Conservation (phyloP, 2,329 filamentous ascomycete species). For the Leptographium flavum region DNA sequence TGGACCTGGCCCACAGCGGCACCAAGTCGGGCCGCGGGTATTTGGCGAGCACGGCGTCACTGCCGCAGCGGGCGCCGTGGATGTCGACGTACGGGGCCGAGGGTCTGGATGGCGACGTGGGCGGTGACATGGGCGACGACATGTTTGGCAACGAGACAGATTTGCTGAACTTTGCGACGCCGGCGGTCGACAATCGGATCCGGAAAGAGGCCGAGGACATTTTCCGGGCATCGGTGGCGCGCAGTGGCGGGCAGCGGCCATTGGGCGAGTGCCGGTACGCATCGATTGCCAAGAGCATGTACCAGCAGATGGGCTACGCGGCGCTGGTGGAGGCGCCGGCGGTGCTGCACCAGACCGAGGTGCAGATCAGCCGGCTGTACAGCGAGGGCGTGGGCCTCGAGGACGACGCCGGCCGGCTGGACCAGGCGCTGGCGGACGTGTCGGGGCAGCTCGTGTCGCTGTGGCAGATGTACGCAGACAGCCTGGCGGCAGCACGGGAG, state of each 20-base stretch:
- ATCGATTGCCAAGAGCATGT: constrained; percentile 57
- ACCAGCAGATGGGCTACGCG: constrained; percentile 42
- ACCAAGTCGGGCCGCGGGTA: not conserved
- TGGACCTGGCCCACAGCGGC: constrained; percentile 7
- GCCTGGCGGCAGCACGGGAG: constrained; percentile 20
- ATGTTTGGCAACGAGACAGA: constrained; percentile 28
- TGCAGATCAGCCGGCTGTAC: constrained; percentile 51
- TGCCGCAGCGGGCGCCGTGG: constrained; percentile 5
- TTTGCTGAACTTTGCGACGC: constrained; percentile 39
- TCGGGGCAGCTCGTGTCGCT: constrained; percentile 36
- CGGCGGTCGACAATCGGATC: constrained; percentile 35
- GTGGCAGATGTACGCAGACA: constrained; percentile 40
- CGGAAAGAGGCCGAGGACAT: constrained; percentile 41
- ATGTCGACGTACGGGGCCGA: constrained; percentile 3
- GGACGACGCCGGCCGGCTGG: constrained; percentile 41
- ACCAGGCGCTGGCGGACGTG: constrained; percentile 39
- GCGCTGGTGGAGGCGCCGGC: constrained; percentile 53
- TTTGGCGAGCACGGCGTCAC: not conserved
- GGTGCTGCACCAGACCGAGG: constrained; percentile 63
- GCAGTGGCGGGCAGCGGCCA: constrained; percentile 11
- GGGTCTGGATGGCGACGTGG: too few relatives aligned
- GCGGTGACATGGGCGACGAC: constrained; percentile 16
- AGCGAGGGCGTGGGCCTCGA: constrained; percentile 42
- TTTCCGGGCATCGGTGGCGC: constrained; percentile 36
- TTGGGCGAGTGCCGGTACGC: constrained; percentile 45